phyloP scores from a whole-genome alignment of 305 asterid species.

The Andrographis paniculata region DNA sequence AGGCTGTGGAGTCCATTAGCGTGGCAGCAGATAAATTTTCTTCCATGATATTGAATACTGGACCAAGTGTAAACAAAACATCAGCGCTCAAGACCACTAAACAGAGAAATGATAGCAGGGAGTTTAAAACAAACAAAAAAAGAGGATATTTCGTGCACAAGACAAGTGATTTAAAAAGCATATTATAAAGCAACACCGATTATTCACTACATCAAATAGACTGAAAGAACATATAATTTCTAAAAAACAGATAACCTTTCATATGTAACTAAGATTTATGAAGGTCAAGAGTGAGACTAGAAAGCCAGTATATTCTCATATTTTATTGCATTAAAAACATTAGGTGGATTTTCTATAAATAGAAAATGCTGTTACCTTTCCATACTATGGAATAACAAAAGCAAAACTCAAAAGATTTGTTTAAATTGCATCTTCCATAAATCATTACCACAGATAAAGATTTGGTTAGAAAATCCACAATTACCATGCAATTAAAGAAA shows the following conservation, averaged over 20 bases:
- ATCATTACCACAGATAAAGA: constrained; percentile 8
- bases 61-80: constrained; percentile 8
- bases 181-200: background rate
- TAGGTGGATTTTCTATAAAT: background rate
- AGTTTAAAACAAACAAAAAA: too few relatives aligned
- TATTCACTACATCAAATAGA: background rate
- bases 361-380: background rate
- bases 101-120: constrained; percentile 6
- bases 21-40: constrained; percentile 45
- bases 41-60: constrained; percentile 64
- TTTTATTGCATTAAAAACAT: background rate
- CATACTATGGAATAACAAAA: background rate
- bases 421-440: background rate
- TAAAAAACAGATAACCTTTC: background rate
- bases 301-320: background rate
- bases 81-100: constrained; percentile 7
- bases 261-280: background rate
- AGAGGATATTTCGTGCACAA: too few relatives aligned
- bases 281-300: background rate
- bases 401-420: background rate
- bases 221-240: background rate
- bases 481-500: background rate
- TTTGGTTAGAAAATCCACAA: background rate
- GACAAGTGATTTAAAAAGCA: too few relatives aligned
- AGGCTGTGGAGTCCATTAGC: constrained; percentile 70